These are phyloP conservation scores for Trichoderma breve DNA, from an alignment of 2,329 filamentous ascomycete species.

Conservation along the genomic window DNA sequence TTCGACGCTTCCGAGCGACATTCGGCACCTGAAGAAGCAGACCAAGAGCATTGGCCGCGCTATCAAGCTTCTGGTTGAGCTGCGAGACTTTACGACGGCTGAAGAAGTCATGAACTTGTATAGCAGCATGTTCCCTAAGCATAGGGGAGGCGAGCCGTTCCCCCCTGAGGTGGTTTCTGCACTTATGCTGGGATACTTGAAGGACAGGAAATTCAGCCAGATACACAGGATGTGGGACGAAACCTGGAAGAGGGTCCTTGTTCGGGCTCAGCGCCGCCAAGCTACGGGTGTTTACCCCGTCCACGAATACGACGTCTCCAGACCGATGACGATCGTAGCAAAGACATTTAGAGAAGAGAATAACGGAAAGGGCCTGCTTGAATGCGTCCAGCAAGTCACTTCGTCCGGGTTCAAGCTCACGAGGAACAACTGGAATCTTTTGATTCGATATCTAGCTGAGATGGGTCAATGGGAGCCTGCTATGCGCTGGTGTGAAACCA, in stretches of 20 bases:
- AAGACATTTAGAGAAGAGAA: slow-evolving; percentile 41
- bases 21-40: slow-evolving; percentile 29
- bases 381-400: slow-evolving; percentile 55
- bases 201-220: slow-evolving; percentile 55
- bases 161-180: slow-evolving; percentile 58
- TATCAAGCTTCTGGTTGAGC: slow-evolving; percentile 35
- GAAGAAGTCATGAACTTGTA: slow-evolving; percentile 57
- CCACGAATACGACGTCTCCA: slow-evolving; percentile 53
- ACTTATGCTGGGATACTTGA: slow-evolving; percentile 65
- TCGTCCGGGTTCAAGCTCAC: slow-evolving; percentile 70
- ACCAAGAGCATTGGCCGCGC: slow-evolving; percentile 34
- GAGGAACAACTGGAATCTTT: slow-evolving; percentile 76
- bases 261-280: slow-evolving; percentile 29
- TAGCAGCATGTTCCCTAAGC: slow-evolving; percentile 39
- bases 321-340: slow-evolving; percentile 50
- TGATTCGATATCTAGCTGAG: slow-evolving; percentile 65
- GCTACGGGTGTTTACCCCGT: slow-evolving; percentile 40
- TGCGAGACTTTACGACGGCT: slow-evolving; percentile 51
- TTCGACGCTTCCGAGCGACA: slow-evolving; percentile 21
- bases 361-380: slow-evolving; percentile 47
- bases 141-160: slow-evolving; percentile 35
- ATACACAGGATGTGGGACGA: slow-evolving; percentile 67
- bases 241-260: slow-evolving; percentile 52
- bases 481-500: slow-evolving; percentile 70
- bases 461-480: slow-evolving; percentile 62